phyloP scores from a whole-genome alignment of 371 early-diverging fungal species.

The Haplosporangium sp. region DNA sequence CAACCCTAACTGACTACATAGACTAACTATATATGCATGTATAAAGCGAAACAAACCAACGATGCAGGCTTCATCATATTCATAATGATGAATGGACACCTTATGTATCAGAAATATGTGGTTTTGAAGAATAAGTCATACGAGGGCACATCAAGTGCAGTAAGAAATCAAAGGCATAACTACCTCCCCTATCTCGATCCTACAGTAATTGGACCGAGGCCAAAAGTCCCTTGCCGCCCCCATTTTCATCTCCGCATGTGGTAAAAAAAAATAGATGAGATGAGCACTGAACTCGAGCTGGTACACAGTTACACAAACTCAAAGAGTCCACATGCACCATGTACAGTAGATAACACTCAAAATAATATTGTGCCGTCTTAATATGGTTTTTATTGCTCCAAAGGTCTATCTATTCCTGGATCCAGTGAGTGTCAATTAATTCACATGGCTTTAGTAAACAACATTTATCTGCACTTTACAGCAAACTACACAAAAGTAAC shows the following conservation, averaged over 20 bases:
- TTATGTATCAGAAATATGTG: neutral
- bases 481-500: neutral
- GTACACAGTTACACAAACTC: neutral
- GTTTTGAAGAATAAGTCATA: neutral
- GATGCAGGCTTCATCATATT: neutral
- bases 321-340: too few species aligned
- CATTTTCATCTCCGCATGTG: slow-evolving; percentile 2
- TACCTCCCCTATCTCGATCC: neutral
- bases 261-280: slow-evolving; percentile 2
- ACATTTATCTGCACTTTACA: too few species aligned
- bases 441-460: too few species aligned
- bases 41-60: too few species aligned
- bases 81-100: neutral
- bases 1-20: too few species aligned
- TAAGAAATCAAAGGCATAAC: neutral
- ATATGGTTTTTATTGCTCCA: neutral
- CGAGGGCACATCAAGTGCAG: neutral
- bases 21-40: too few species aligned
- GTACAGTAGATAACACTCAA: too few species aligned
- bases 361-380: too few species aligned
- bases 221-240: neutral
- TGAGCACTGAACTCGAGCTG: neutral
- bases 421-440: too few species aligned
- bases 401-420: neutral
- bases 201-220: neutral